Evolutionary conservation across 192 early-diverging fungal genomes (phyloP).

Genomic region (Thoreauomyces humboldtii): DNA sequence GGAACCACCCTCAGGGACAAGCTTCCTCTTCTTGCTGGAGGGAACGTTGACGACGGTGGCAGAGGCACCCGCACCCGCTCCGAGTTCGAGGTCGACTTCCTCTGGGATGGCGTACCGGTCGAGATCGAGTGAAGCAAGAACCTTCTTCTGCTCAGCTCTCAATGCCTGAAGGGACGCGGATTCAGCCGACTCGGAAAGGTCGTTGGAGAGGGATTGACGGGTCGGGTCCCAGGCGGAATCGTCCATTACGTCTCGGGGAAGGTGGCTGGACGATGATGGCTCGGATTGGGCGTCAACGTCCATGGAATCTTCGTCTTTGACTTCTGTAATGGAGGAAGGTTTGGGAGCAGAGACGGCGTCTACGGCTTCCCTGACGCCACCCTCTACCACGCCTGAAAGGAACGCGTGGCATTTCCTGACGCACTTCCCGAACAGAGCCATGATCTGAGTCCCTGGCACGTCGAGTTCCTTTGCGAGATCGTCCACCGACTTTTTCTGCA

Average conservation of each 20-base stretch:
- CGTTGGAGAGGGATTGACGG: constrained; percentile 72
- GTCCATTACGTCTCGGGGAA: constrained; percentile 64
- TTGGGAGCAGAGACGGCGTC: too few species aligned
- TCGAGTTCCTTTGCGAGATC: constrained; percentile 84
- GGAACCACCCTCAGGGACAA: neutral
- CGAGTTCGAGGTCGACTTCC: neutral
- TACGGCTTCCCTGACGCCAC: constrained; percentile 47
- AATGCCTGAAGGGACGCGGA: constrained; percentile 59
- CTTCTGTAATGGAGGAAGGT: constrained; percentile 4
- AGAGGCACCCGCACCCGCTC: neutral
- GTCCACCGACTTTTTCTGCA: constrained; percentile 91
- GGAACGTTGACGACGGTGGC: constrained; percentile 23
- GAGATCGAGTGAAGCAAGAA: constrained; percentile 76
- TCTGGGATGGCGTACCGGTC: constrained; percentile 51
- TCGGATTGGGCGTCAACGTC: too few species aligned
- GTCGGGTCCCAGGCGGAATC: constrained; percentile 88
- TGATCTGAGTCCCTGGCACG: constrained; percentile 76
- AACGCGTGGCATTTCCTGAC: constrained; percentile 76
- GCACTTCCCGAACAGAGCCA: constrained; percentile 95
- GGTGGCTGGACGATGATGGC: too few species aligned
- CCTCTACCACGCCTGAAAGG: constrained; percentile 60
- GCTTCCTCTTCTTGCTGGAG: constrained; percentile 32
- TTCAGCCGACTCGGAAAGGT: constrained; percentile 79
- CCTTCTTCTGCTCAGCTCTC: constrained; percentile 70
- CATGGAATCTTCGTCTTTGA: constrained; percentile 14